phyloP scores from a whole-genome alignment of 1,284 basidiomycete species.

The Heimioporus retisporus region DNA sequence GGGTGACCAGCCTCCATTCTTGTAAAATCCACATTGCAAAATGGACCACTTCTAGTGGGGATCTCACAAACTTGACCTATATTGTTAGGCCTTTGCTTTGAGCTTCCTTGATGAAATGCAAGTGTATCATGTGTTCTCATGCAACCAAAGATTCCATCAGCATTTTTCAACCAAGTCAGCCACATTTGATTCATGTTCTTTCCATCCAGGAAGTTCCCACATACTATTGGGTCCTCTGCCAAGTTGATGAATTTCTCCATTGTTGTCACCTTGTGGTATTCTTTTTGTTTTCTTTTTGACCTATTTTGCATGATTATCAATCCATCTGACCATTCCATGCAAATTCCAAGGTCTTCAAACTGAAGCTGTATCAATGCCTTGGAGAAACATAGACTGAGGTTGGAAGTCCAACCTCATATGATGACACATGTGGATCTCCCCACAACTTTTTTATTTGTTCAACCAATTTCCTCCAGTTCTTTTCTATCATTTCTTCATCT shows the following conservation, averaged over 20 bases:
- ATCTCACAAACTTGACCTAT: background rate
- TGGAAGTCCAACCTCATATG: slow-evolving; percentile 3
- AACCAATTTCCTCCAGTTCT: background rate
- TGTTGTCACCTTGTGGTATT: background rate
- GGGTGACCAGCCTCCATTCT: slow-evolving; percentile 16
- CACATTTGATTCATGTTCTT: slow-evolving; percentile 8
- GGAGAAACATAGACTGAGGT: background rate
- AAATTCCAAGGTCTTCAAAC: background rate
- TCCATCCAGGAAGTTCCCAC: slow-evolving; percentile 17
- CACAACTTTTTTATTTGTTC: background rate
- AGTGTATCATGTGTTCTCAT: slow-evolving; percentile 9
- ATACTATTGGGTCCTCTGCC: background rate
- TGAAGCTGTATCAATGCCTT: background rate
- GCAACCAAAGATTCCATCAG: slow-evolving; percentile 10
- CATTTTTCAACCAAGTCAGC: background rate
- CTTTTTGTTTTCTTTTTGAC: background rate
- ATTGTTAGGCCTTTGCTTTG: background rate
- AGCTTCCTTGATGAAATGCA: background rate
- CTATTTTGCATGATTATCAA: background rate
- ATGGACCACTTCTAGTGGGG: background rate
- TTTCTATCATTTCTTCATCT: background rate
- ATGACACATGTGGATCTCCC: slow-evolving; percentile 5
- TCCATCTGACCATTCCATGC: slow-evolving; percentile 2
- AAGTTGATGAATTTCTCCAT: slow-evolving; percentile 13
- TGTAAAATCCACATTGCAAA: slow-evolving; percentile 8